Conservation (phyloP, 306 rosid genomes). For the Elaeagnus macrophylla region DNA sequence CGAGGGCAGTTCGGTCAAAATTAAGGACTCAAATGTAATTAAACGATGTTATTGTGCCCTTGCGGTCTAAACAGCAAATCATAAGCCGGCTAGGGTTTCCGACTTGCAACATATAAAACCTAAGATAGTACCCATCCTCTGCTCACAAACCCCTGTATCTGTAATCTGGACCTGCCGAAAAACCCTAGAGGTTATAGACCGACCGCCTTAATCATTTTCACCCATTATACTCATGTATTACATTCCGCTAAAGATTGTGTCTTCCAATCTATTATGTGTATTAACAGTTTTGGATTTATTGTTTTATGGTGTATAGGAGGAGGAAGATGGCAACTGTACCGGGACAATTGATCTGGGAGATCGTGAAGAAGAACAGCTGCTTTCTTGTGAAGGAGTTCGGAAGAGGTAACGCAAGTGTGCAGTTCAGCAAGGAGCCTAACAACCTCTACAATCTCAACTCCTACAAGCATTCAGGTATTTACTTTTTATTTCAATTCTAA, state of each 20-base stretch:
- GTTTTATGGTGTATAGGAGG: slow-evolving; percentile 5
- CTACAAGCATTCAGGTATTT: slow-evolving; percentile 66
- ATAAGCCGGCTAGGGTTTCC: too few species aligned
- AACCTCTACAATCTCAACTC: slow-evolving; percentile 71
- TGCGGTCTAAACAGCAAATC: too few species aligned
- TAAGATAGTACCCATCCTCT: too few species aligned
- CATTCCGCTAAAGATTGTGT: neutral
- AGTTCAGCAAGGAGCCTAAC: slow-evolving; percentile 82
- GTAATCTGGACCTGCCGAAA: too few species aligned
- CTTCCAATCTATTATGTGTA: neutral
- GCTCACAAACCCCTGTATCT: too few species aligned
- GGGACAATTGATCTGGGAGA: slow-evolving; percentile 89
- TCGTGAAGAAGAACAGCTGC: slow-evolving; percentile 79
- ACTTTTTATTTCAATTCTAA: neutral
- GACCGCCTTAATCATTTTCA: too few species aligned
- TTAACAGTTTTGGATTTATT: slow-evolving; percentile 6
- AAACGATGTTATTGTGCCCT: too few species aligned
- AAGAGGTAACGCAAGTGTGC: slow-evolving; percentile 53
- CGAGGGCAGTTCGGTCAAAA: too few species aligned
- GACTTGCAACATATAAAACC: too few species aligned
- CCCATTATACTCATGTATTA: neutral
- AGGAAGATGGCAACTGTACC: slow-evolving; percentile 61
- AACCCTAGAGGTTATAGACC: slow-evolving; percentile 9
- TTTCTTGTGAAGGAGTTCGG: slow-evolving; percentile 86
- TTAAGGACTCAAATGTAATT: too few species aligned